A percentile compares a stretch with the other conserved stretches of the same genome.
Conservation (phyloP, 2,329 filamentous ascomycete species). For the Microthyrium microscopicum region DNA sequence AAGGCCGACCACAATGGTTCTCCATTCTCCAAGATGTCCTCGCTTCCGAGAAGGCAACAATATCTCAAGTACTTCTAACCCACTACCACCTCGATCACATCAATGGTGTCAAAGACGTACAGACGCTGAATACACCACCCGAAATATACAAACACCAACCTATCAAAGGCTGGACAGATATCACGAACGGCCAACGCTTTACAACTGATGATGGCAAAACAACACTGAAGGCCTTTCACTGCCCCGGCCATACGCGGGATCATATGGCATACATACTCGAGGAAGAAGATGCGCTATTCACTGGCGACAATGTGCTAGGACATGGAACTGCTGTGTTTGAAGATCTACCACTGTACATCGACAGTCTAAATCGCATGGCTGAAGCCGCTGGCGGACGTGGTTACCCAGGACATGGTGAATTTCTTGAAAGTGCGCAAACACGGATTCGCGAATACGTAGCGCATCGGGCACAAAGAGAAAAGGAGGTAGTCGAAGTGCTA, state of each 20-base stretch:
- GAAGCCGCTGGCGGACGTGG: slow-evolving; percentile 47
- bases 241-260: slow-evolving; percentile 64
- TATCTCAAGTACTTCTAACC: slow-evolving; percentile 60
- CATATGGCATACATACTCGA: slow-evolving; percentile 65
- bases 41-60: slow-evolving; percentile 46
- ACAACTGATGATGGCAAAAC: slow-evolving; percentile 41
- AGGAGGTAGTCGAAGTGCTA: slow-evolving; percentile 21
- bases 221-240: slow-evolving; percentile 49
- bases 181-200: slow-evolving; percentile 41
- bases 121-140: slow-evolving; percentile 43
- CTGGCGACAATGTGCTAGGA: slow-evolving; percentile 32
- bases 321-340: slow-evolving; percentile 25
- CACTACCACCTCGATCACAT: slow-evolving; percentile 90
- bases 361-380: slow-evolving; percentile 53
- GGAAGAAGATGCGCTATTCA: slow-evolving; percentile 22
- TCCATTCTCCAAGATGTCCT: slow-evolving; percentile 48
- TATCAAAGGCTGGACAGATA: slow-evolving; percentile 29
- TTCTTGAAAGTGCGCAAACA: slow-evolving; percentile 53
- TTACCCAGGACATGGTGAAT: slow-evolving; percentile 77
- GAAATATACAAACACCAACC: slow-evolving; percentile 52
- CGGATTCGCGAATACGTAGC: slow-evolving; percentile 70
- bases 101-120: slow-evolving; percentile 55
- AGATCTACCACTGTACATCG: slow-evolving; percentile 23
- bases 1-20: slow-evolving; percentile 63
- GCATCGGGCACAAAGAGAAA: slow-evolving; percentile 64